Conservation (phyloP, 1,139 yeast species). For the Debaryomyces sp. region DNA sequence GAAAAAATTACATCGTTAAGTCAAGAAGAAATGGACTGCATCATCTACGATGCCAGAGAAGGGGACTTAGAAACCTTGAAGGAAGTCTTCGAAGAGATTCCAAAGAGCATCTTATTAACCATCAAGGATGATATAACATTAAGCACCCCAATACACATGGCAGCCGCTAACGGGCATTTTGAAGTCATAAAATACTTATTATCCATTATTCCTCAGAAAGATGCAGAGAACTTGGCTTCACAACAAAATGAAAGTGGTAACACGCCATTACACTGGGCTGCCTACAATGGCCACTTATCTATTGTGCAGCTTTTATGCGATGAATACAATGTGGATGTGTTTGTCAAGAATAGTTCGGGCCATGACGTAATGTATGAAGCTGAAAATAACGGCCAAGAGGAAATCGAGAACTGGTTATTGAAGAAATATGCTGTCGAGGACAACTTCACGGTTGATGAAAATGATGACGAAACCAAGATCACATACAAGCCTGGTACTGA, state of each 20-base stretch:
- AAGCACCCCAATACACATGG: slow-evolving; percentile 88
- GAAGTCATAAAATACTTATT: slow-evolving; percentile 66
- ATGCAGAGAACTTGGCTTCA: slow-evolving; percentile 52
- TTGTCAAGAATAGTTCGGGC: slow-evolving; percentile 68
- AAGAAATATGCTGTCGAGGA: slow-evolving; percentile 75
- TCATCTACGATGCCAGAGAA: slow-evolving; percentile 79
- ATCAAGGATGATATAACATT: slow-evolving; percentile 66
- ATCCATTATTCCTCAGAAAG: slow-evolving; percentile 46
- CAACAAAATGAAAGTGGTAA: slow-evolving; percentile 79
- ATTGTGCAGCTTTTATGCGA: slow-evolving; percentile 73
- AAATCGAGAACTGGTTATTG: slow-evolving; percentile 72
- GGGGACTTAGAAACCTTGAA: slow-evolving; percentile 80
- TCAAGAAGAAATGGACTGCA: slow-evolving; percentile 81
- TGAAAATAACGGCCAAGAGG: slow-evolving; percentile 67
- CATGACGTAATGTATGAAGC: slow-evolving; percentile 92
- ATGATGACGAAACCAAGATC: slow-evolving; percentile 48
- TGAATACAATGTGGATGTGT: slow-evolving; percentile 78
- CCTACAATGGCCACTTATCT: slow-evolving; percentile 80
- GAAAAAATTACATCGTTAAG: slow-evolving; percentile 28
- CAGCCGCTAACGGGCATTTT: slow-evolving; percentile 91
- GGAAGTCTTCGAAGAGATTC: slow-evolving; percentile 66
- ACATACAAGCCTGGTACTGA: slow-evolving; percentile 53
- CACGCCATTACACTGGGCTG: slow-evolving; percentile 96
- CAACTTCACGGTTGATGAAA: slow-evolving; percentile 42
- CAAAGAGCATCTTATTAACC: slow-evolving; percentile 48